These are phyloP conservation scores for Tetrapisispora pingtungensis DNA, from an alignment of 805 yeast species.

Conservation along the genomic window DNA sequence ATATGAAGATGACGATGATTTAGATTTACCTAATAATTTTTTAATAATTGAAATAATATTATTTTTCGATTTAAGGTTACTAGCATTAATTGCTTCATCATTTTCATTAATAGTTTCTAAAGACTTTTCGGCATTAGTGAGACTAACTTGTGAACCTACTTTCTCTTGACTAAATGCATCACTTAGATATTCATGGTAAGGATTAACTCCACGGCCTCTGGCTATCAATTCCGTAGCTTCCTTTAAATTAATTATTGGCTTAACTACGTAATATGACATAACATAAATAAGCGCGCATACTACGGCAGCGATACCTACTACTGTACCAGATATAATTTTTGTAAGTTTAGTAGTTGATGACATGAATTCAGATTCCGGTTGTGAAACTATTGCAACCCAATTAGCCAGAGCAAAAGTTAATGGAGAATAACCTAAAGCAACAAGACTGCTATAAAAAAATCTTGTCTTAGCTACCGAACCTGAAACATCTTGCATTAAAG, in stretches of 20 bases:
- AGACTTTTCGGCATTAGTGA: background rate
- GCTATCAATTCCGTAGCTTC: constrained; percentile 62
- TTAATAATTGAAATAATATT: background rate
- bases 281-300: constrained; percentile 73
- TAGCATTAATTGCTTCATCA: background rate
- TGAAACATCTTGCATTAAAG: constrained; percentile 28
- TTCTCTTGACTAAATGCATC: background rate
- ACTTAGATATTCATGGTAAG: background rate
- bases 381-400: constrained; percentile 75
- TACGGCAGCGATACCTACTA: constrained; percentile 65
- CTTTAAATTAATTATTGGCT: constrained; percentile 71
- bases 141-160: background rate
- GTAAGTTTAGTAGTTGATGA: constrained; percentile 53
- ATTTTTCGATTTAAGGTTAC: too few relatives aligned
- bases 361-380: constrained; percentile 46
- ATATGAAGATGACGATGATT: background rate
- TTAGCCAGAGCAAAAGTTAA: constrained; percentile 35
- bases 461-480: constrained; percentile 36
- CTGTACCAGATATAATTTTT: constrained; percentile 66
- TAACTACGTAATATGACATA: constrained; percentile 71
- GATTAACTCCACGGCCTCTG: constrained; percentile 32
- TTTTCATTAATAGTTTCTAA: too few relatives aligned
- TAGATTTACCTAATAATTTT: background rate
- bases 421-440: constrained; percentile 50
- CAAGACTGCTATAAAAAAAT: constrained; percentile 29